Evolutionary conservation across 2,329 filamentous ascomycete genomes (phyloP), one percentile per base, ranked within the genome.

Genomic region (Trichophaea hybrida): DNA sequence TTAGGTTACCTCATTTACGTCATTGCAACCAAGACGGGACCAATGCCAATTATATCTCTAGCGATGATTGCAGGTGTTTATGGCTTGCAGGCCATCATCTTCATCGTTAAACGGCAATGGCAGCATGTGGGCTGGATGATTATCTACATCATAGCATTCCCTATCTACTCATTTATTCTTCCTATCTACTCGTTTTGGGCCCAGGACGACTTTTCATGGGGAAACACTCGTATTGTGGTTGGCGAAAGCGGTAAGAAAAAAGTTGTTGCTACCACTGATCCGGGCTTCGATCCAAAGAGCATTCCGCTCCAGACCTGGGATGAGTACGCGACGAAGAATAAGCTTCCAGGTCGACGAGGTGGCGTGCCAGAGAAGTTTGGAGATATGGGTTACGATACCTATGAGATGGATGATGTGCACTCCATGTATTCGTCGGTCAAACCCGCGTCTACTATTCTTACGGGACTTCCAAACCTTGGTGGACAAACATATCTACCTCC

Each of bases 181-280:
- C 93, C 93, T 0, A 75, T 98, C 64, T 98, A 97, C 76, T 95
- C 91, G 0, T 98, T 98, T 84, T 98, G 93, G 93, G 94, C 96
- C 74, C 90, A 96, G 73, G 93, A 98, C 74, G 91, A 98, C 75
- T 98, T 98, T 78, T 84, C 84, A 1, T 98, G 93, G 93, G 93
- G 93, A 78, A 97, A 93, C 75, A 98, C 93, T 1, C 89, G 93
- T 80, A 83, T 98, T 65, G 93, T 98, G 67, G 86, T 97, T 66
- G 91, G 89, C 61, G 93, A 98, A 73, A 88, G 91, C 72, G 91
- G 90, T 64, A 81, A 80, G 71, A 95, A 94, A 75, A 83, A 94
- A 70, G 77, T 96, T n/a, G 79, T 98, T 57, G 89, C 89, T 0
- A 82, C 90, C 2, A 80, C 82, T 58, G 86, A 91, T 32, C 88